A percentile compares a stretch with the other conserved stretches of the same genome.
Evolutionary conservation across 495 filamentous ascomycete species (phyloP).

Genomic region (Niebla homalea): DNA sequence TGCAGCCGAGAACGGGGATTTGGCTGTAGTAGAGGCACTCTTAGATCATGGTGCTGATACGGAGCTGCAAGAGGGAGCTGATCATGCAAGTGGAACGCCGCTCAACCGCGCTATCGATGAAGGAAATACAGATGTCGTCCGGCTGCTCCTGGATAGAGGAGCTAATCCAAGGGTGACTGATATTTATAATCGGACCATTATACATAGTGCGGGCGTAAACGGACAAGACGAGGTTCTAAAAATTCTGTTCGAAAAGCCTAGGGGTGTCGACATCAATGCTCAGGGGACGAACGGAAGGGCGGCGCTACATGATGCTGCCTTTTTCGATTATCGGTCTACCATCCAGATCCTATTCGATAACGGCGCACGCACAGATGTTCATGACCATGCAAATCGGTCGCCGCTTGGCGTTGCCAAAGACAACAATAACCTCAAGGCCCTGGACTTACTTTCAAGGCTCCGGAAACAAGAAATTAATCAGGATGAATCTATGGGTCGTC

Average conservation of each 20-base stretch:
- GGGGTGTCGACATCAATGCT: constrained; percentile 16
- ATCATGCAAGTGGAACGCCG: constrained; percentile 8
- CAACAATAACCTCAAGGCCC: constrained; percentile 8
- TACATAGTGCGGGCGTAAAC: constrained; percentile 9
- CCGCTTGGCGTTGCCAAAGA: constrained; percentile 10
- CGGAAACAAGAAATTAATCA: constrained; percentile 1
- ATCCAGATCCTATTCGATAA: constrained; percentile 14
- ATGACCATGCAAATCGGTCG: constrained; percentile 4
- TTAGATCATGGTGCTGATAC: constrained; percentile 4
- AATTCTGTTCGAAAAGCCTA: constrained; percentile 6
- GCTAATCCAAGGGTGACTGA: constrained; percentile 13
- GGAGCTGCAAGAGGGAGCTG: constrained; percentile 1
- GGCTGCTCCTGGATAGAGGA: constrained; percentile 17
- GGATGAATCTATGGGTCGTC: neutral
- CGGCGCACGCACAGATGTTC: constrained; percentile 12
- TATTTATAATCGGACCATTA: constrained; percentile 5
- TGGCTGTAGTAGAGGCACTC: neutral
- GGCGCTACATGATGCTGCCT: constrained; percentile 17
- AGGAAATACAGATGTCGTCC: constrained; percentile 15
- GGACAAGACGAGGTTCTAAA: constrained; percentile 2
- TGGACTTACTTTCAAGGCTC: constrained; percentile 1
- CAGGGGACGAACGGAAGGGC: constrained; percentile 16
- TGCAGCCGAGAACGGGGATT: neutral
- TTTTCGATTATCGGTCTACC: constrained; percentile 2
- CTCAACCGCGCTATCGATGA: constrained; percentile 14